Percentiles rank a stretch among this genome's conserved stretches.
phyloP scores from a whole-genome alignment of 1,284 basidiomycete species.

The Porodaedalea pini region DNA sequence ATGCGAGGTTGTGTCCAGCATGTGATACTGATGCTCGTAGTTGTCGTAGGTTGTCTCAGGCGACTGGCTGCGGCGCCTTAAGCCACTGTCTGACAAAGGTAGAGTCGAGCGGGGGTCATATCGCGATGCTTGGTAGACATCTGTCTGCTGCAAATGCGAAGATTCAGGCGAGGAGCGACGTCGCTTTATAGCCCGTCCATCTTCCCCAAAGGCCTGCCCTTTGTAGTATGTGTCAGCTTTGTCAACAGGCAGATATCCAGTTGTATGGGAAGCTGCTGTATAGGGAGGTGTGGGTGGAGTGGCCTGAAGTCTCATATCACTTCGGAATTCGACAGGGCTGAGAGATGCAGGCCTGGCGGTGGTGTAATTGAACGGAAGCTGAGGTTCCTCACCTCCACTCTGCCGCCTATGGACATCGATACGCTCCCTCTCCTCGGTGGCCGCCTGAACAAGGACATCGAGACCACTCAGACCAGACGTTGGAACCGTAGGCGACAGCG shows the following conservation, averaged over 20 bases:
- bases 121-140: not conserved
- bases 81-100: not conserved
- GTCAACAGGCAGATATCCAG: not conserved
- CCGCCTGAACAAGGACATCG: constrained; percentile 54
- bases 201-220: not conserved
- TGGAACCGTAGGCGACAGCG: constrained; percentile 19
- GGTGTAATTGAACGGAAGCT: not conserved
- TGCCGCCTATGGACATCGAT: constrained; percentile 32
- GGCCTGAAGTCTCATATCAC: constrained; percentile 4
- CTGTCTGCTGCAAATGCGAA: not conserved
- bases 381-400: constrained; percentile 29
- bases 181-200: not conserved
- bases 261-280: not conserved
- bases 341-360: not conserved
- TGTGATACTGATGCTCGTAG: not conserved
- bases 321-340: constrained; percentile 6
- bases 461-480: constrained; percentile 35
- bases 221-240: not conserved
- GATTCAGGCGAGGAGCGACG: constrained; percentile 12
- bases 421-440: constrained; percentile 44
- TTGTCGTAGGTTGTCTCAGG: not conserved
- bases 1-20: not conserved
- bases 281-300: constrained; percentile 9
- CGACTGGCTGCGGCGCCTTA: not conserved
- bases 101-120: not conserved